A percentile compares a stretch with the other conserved stretches of the same genome.
These are phyloP conservation scores for Sarcocystis neurona DNA, from an alignment of 169 alveolate genomes.

Conservation along the genomic window DNA sequence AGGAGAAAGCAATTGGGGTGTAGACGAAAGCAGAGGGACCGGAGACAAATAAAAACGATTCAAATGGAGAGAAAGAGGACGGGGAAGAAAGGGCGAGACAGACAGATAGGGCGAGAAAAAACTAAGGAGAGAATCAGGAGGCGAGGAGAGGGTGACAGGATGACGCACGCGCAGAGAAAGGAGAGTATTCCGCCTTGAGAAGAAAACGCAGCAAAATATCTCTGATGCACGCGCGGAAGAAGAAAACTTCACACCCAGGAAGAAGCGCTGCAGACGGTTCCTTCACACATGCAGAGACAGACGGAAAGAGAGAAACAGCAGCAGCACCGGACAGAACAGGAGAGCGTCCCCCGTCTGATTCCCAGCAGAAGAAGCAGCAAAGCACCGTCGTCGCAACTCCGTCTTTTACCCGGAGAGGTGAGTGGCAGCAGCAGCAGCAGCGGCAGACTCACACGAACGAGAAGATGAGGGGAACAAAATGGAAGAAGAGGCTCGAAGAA, in stretches of 20 bases:
- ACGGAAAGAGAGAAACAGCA: background rate
- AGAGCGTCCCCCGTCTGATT: background rate
- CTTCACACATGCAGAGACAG: background rate
- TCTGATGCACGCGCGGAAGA: background rate
- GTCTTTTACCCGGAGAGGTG: background rate
- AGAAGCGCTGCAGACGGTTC: slow-evolving; percentile 10
- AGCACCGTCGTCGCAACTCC: background rate
- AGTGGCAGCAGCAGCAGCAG: background rate
- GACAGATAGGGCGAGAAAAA: slow-evolving; percentile 1
- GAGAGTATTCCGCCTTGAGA: background rate
- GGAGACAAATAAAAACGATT: background rate
- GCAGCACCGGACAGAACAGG: background rate
- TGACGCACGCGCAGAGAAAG: too few species aligned
- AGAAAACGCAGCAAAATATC: background rate
- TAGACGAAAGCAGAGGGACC: background rate
- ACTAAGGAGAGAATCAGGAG: background rate
- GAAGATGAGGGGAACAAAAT: too few species aligned
- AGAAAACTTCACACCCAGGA: background rate
- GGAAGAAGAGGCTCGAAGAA: too few species aligned
- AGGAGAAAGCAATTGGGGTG: too few species aligned
- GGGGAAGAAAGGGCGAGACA: background rate
- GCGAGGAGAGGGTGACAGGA: background rate
- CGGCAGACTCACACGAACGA: background rate
- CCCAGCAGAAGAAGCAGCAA: background rate
- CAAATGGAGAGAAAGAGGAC: background rate